Evolutionary conservation across 768 basidiomycete genomes (phyloP), one percentile per base, ranked within the genome.

Genomic region (Trametes punicea): DNA sequence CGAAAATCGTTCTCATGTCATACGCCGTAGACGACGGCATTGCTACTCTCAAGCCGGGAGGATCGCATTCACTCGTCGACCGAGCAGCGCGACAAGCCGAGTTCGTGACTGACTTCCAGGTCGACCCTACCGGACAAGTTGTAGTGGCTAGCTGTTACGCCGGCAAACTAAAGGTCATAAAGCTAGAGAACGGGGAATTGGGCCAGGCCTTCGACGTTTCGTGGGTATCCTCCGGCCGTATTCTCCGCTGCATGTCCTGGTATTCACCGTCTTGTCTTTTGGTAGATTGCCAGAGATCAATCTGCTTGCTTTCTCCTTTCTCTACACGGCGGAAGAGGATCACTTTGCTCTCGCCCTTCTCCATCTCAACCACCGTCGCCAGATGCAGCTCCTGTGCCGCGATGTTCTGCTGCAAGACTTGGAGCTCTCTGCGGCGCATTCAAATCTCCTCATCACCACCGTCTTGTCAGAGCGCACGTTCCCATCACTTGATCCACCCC

Each of bases 151-250:
- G 81, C 69, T 81, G 83, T 58, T 91, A 90, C 64, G 73, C 75
- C 0, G 87, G 87, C 36, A 89, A 82, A 63, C 76, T 93, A 40
- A 89, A 82, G 64, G 73, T 88, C 18, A 69, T 93, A 18, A 66
- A 67, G 11, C 67, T 93, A 20, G 74, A 81, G 48, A 76, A 77
- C 15, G 87, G 86, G 10, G 70, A 73, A 16, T 77, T 80, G 33
- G 71, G 74, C n/a, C 66, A 70, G 13, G 81, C 88, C 39, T 84
- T 81, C 53, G 87, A 90, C 64, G 75, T 78, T 54, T 77, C 79
- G 88, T 90, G 64, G 60, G 85, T 77, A 15, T 31, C 25, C 13
- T 46, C 48, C 23, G 11, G 33, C 45, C n/a, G 53, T 45, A 41
- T 20, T 51, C 45, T 31, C 45, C 45, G 27, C 26, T 31, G 57